A percentile compares a stretch with the other conserved stretches of the same genome.
phyloP scores from a whole-genome alignment of 2,329 filamentous ascomycete genomes.

The Chrysoporthe puriensis region DNA sequence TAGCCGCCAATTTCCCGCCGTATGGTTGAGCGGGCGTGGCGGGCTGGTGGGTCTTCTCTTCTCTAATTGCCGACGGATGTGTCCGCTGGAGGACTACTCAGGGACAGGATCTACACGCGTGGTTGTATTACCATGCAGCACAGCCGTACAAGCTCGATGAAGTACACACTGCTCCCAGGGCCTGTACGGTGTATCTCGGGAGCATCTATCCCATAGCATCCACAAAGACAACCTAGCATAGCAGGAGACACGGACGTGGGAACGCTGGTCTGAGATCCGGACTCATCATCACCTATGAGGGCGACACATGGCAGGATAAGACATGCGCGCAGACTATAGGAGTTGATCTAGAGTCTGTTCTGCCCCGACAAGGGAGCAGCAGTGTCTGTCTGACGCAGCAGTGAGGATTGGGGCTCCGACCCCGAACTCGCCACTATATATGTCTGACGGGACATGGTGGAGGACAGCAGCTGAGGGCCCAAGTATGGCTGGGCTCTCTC shows the following conservation, averaged over 20 bases:
- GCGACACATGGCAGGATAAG: neutral
- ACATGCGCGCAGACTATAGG: neutral
- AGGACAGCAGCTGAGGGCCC: neutral
- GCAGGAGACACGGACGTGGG: neutral
- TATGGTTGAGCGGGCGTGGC: too few relatives aligned
- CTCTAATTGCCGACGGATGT: neutral
- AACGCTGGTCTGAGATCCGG: neutral
- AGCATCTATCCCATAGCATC: too few relatives aligned
- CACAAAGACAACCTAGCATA: too few relatives aligned
- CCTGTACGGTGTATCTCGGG: too few relatives aligned
- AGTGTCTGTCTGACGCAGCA: too few relatives aligned
- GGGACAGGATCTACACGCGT: neutral
- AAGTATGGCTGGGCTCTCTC: neutral
- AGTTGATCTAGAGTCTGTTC: neutral
- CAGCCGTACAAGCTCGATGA: neutral
- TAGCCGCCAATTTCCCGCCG: slow-evolving; percentile 10
- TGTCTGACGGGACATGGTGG: neutral
- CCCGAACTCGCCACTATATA: neutral
- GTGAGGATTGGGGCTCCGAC: neutral
- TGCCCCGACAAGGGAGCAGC: too few relatives aligned
- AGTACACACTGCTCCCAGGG: too few relatives aligned
- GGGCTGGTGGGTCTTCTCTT: neutral
- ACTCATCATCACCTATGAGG: neutral
- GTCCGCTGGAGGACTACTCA: neutral
- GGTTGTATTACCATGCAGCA: too few relatives aligned